A percentile compares a stretch with the other conserved stretches of the same genome.
Conservation (phyloP, 768 basidiomycete species). For the Lactarius evosmus region DNA sequence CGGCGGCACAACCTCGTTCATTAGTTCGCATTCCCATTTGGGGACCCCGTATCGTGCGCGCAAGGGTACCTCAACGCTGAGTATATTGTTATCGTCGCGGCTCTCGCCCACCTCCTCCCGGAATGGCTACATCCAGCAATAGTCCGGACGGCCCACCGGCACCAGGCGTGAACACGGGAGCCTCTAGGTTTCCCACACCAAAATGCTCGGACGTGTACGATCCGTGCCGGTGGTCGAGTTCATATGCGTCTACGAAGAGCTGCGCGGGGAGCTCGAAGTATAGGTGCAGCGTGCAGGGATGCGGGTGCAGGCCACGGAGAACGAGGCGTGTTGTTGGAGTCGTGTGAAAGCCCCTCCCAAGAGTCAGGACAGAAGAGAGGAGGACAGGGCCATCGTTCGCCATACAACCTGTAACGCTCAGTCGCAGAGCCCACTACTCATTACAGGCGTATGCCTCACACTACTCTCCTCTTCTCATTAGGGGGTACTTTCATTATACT, state of each 20-base stretch:
- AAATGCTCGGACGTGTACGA: slow-evolving; percentile 21
- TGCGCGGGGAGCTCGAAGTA: not conserved
- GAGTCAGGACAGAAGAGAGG: slow-evolving; percentile 9
- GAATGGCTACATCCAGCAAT: not conserved
- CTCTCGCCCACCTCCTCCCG: not conserved
- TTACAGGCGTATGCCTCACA: too few relatives aligned
- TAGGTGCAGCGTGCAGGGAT: slow-evolving; percentile 2
- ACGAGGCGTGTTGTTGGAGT: slow-evolving; percentile 7
- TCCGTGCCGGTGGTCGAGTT: slow-evolving; percentile 2
- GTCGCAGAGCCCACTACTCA: too few relatives aligned
- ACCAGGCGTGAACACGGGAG: not conserved
- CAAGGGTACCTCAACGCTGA: not conserved
- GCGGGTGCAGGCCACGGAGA: not conserved
- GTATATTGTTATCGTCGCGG: not conserved
- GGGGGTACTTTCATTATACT: too few relatives aligned
- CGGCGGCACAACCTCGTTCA: slow-evolving; percentile 10
- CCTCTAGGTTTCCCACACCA: slow-evolving; percentile 17
- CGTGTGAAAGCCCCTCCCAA: slow-evolving; percentile 10
- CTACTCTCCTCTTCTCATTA: too few relatives aligned
- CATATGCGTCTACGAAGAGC: slow-evolving; percentile 6
- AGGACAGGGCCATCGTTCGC: slow-evolving; percentile 1
- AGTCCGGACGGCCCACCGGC: slow-evolving; percentile 5
- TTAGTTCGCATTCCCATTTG: not conserved
- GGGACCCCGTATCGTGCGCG: slow-evolving; percentile 5
- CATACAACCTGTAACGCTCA: too few relatives aligned